phyloP scores from a whole-genome alignment of 768 basidiomycete genomes.

The Calocera viscosa region DNA sequence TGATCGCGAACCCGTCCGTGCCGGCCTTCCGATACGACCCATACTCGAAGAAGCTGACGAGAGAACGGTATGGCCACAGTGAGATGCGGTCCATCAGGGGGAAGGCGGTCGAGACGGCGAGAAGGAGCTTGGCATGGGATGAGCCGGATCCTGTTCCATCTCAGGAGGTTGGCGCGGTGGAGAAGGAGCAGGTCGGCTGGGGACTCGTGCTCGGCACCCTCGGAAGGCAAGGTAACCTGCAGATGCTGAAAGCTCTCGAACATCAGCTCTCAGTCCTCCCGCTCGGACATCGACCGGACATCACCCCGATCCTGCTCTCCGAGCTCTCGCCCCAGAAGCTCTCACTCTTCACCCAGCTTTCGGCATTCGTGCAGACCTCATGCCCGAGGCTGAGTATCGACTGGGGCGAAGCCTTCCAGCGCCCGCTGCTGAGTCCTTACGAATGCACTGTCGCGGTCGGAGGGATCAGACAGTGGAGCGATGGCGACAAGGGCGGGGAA shows the following conservation, averaged over 20 bases:
- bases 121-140: conserved; percentile 39
- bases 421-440: conserved; percentile 83
- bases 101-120: conserved; percentile 63
- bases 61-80: conserved; percentile 77
- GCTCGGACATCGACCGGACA: conserved; percentile 48
- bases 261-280: conserved; percentile 47
- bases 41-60: conserved; percentile 91
- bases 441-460: conserved; percentile 82
- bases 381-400: conserved; percentile 95
- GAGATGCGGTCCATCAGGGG: conserved; percentile 72
- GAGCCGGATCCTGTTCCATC: background rate
- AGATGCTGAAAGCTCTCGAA: conserved; percentile 75
- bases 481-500: conserved; percentile 24
- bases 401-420: conserved; percentile 93
- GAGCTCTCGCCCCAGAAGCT: conserved; percentile 95
- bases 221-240: conserved; percentile 85
- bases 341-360: conserved; percentile 61
- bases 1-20: conserved; percentile 95
- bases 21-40: conserved; percentile 98
- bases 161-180: conserved; percentile 10
- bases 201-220: conserved; percentile 89
- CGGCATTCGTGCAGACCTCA: conserved; percentile 89
- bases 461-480: conserved; percentile 52
- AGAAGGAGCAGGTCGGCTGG: conserved; percentile 41
- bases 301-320: conserved; percentile 76